Evolutionary conservation across 2,329 filamentous ascomycete genomes (phyloP), one percentile per base, ranked within the genome.

Genomic region (Sporothrix pseudoabietina): DNA sequence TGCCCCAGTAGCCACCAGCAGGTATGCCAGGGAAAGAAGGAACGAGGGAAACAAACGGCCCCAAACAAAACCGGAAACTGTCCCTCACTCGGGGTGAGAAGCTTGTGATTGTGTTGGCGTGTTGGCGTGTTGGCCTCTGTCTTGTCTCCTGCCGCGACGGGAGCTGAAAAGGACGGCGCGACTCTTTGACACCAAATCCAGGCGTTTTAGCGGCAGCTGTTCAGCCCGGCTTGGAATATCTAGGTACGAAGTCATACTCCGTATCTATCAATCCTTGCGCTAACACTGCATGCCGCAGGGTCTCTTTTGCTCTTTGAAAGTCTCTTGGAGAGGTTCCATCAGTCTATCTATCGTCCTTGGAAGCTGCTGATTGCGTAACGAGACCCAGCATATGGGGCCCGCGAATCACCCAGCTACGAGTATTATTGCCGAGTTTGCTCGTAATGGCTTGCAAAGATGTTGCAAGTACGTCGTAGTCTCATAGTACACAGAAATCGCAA

Each of bases 291-390:
- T 12, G 61, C 61, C 61, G 7, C 39, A 47, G 39, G 61, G 61
- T 30, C 61, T 66, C 6, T 47, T 47, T 49, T 49, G 44, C 44
- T 49, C 44, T 49, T 49, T 6, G 19, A 49, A 3, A 49, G 44
- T 19, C 44, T 49, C 4, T 16, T 6, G 19, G 6, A 19, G 14
- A 14, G 44, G 12, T 4, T 35, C 35, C 35, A 35, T 5, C 35
- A 35, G 35, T 35, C 35, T 35, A 35, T 14, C n/a, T 22, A 39
- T 30, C 9, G n/a, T 55, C n/a, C 55, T 59, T 59, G 32, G 59
- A 63, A n/a, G 59, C 55, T 22, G 59, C 55, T 22, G n/a, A 44
- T 65, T 47, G 61, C 61, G 61, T 44, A 65, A 47, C 35, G 22
- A 65, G 59, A 41, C 30, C 55, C 55, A 59, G 55, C 55, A 59